phyloP scores from a whole-genome alignment of 129 eudicot species.

The Centella asiatica region DNA sequence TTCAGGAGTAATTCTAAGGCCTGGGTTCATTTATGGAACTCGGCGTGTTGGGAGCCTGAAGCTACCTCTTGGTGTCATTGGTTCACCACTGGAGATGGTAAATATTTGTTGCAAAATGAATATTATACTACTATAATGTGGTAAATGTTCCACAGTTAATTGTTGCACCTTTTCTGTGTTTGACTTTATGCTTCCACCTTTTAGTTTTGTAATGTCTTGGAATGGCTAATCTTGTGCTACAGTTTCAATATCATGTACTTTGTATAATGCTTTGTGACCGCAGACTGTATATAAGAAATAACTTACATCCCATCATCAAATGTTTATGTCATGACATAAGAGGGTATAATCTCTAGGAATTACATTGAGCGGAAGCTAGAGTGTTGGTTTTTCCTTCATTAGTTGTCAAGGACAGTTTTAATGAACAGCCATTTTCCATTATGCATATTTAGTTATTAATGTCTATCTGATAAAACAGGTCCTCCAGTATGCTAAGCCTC shows the following conservation, averaged over 20 bases:
- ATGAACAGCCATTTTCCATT: no score
- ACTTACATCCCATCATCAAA: no score
- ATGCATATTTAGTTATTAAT: no score
- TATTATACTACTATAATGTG: background rate
- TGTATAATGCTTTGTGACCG: no score
- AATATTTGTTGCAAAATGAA: background rate
- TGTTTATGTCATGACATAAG: background rate
- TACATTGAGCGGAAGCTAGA: background rate
- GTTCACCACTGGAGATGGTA: slow-evolving; percentile 95
- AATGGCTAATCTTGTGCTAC: background rate
- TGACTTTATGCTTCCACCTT: background rate
- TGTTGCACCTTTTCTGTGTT: no score
- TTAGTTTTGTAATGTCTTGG: background rate
- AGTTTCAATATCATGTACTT: background rate
- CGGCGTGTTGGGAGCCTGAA: slow-evolving; percentile 89
- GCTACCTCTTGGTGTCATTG: slow-evolving; percentile 87
- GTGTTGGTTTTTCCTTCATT: background rate
- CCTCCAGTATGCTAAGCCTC: slow-evolving; percentile 60
- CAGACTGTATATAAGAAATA: no score
- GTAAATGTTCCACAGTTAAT: no score
- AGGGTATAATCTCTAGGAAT: background rate
- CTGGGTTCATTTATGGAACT: slow-evolving; percentile 93
- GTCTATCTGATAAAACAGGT: slow-evolving; percentile 34
- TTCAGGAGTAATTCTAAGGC: slow-evolving; percentile 87
- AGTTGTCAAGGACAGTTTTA: background rate